phyloP scores from a whole-genome alignment of 306 rosid genomes.

The Ormosia semicastrata region DNA sequence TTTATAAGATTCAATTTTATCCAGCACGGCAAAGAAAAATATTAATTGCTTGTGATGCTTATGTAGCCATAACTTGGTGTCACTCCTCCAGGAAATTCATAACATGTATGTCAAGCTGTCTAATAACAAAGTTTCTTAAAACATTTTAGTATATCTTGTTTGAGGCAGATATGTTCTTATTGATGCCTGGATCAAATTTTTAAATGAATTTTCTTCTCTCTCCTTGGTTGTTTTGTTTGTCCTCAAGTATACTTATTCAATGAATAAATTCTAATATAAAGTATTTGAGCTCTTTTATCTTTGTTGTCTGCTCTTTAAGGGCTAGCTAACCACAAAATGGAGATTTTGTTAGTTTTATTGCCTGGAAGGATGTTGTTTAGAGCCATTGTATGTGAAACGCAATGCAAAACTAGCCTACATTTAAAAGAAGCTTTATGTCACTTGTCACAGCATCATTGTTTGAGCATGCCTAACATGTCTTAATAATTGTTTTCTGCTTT shows the following conservation, averaged over 20 bases:
- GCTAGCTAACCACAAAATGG: not conserved
- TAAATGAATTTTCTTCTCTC: not conserved
- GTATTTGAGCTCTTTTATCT: slow-evolving; percentile 12
- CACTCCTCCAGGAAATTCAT: not conserved
- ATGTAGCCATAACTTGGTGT: not conserved
- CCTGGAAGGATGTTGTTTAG: slow-evolving; percentile 5
- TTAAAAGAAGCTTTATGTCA: slow-evolving; percentile 54
- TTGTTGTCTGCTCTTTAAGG: not conserved
- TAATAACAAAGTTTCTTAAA: not conserved
- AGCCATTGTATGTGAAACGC: slow-evolving; percentile 40
- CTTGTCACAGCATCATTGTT: slow-evolving; percentile 46
- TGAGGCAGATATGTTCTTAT: not conserved
- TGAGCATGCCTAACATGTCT: slow-evolving; percentile 61
- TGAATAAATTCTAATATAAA: not conserved
- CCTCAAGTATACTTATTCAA: not conserved
- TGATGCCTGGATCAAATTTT: not conserved
- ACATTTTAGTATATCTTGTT: not conserved
- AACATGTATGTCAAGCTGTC: not conserved
- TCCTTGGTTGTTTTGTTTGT: not conserved
- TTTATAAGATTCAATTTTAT: not conserved
- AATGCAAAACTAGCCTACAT: slow-evolving; percentile 27
- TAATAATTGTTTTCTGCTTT: slow-evolving; percentile 51
- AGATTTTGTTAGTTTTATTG: slow-evolving; percentile 10
- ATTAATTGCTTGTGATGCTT: not conserved
- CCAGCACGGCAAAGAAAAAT: not conserved